Evolutionary conservation across 139 green algal genomes (phyloP).

Genomic region (Micractinium sp.): DNA sequence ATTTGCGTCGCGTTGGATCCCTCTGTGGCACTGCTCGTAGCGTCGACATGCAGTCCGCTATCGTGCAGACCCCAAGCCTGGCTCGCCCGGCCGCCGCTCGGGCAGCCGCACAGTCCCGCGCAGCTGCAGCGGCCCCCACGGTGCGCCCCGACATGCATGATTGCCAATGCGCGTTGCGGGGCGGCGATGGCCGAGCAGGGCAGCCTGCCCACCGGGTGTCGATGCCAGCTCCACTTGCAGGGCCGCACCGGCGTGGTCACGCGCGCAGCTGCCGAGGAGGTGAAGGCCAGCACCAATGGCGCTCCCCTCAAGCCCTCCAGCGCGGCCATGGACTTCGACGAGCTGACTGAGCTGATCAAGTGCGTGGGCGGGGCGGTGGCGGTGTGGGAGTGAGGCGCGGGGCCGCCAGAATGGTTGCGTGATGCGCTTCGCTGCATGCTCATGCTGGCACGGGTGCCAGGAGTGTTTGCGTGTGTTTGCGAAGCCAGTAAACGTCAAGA

Average conservation of each 20-base stretch:
- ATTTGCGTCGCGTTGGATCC: not conserved
- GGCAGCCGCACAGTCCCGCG: not conserved
- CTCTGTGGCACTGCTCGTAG: not conserved
- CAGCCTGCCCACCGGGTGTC: not conserved
- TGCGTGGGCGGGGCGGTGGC: constrained; percentile 11
- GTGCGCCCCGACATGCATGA: not conserved
- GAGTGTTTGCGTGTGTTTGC: too few species aligned
- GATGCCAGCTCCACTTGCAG: constrained; percentile 8
- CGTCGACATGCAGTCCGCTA: not conserved
- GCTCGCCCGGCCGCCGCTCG: not conserved
- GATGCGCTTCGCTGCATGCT: not conserved
- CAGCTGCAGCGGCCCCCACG: not conserved
- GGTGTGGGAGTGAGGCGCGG: too few species aligned
- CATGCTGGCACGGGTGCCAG: too few species aligned
- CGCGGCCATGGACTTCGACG: constrained; percentile 80
- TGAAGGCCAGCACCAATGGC: constrained; percentile 44
- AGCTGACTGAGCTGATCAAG: constrained; percentile 86
- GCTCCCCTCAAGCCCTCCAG: constrained; percentile 42
- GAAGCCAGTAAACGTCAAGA: too few species aligned
- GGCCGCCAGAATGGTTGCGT: not conserved
- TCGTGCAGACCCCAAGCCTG: not conserved
- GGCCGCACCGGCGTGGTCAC: not conserved
- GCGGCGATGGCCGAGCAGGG: not conserved
- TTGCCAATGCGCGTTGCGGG: not conserved
- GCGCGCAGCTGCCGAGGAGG: constrained; percentile 42